Base-by-base conservation (phyloP, 768 basidiomycete genomes). In the Russula ochroleuca region DNA sequence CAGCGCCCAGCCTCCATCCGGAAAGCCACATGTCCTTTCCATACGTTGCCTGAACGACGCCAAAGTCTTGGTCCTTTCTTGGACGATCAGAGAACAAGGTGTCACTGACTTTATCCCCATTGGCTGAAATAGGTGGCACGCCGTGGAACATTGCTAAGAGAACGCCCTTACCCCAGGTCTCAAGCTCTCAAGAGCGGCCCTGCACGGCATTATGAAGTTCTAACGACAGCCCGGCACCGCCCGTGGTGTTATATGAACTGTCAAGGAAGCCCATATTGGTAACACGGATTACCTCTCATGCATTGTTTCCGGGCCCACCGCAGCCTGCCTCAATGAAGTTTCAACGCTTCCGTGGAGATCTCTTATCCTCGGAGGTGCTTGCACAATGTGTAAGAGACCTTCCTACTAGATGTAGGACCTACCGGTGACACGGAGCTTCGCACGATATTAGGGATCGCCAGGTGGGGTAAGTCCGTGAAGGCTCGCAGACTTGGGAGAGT, bases 21-120 rank as follows among this genome's bases (percentile, higher is more conserved):
- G 92, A 59, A 95, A 95, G 74, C 71, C 95, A 56, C 95, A 95
- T 72, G 87, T 89, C 2, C 92, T 95, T 23, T 82, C 94, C 38
- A 79, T 95, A 64, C 86, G 85, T 68, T 88, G 84, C 21, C 75
- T 96, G 35, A 95, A 95, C 69, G 90, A 93, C 69, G 73, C 77
- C n/a, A 92, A 95, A 73, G 77, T 92, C 14, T 72, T 85, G 2
- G 86, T 88, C 62, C 94, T 95, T 92, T 28, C 28, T 89, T 5
- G 83, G 81, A n/a, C 68, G 75, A 87, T 50, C 78, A 78, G 49
- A 51, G 28, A 50, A 73, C 76, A 2, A 83, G 94, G 94, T 41
- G 93, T 95, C 73, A 95, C 94, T 62, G 92, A 94, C 73, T 95
- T 90, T 71, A 95, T 96, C 94, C 92, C 40, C 93, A 13, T 96